Evolutionary conservation across 306 rosid species (phyloP).

Genomic region (Mimosa pudica): DNA sequence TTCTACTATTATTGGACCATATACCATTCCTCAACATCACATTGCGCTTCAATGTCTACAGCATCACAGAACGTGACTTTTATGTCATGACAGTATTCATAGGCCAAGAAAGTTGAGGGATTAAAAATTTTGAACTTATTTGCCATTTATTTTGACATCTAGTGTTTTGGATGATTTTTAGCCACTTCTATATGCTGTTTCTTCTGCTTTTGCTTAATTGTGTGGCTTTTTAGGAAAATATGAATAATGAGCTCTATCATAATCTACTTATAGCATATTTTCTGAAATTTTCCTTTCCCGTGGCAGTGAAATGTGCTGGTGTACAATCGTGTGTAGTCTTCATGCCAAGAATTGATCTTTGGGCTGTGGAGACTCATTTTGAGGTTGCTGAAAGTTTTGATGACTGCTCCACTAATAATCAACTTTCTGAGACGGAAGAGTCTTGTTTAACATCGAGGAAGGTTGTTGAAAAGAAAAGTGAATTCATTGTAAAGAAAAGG

Average conservation of each 20-base stretch:
- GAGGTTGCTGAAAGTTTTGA: slow-evolving; percentile 51
- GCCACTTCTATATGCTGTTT: not conserved
- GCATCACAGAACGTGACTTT: slow-evolving; percentile 6
- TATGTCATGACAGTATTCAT: slow-evolving; percentile 1
- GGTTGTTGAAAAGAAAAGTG: slow-evolving; percentile 44
- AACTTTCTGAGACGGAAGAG: slow-evolving; percentile 37
- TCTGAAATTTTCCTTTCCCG: slow-evolving; percentile 30
- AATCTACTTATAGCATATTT: slow-evolving; percentile 1
- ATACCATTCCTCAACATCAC: slow-evolving; percentile 7
- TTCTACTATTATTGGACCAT: slow-evolving; percentile 1
- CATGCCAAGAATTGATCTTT: slow-evolving; percentile 95
- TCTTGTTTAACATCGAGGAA: slow-evolving; percentile 36
- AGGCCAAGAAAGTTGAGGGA: not conserved
- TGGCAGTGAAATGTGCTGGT: slow-evolving; percentile 84
- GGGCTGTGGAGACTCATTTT: slow-evolving; percentile 69
- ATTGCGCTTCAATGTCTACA: not conserved
- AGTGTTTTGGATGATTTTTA: not conserved
- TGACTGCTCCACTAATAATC: slow-evolving; percentile 42
- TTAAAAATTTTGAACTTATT: not conserved
- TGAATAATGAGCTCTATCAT: slow-evolving; percentile 25
- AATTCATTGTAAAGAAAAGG: slow-evolving; percentile 38
- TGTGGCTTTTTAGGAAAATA: slow-evolving; percentile 8
- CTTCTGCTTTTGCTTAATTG: not conserved
- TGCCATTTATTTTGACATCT: not conserved
- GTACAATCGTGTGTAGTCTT: slow-evolving; percentile 61